Base-by-base conservation (phyloP, 2,329 filamentous ascomycete species). In the Arachnopeziza araneosa region DNA sequence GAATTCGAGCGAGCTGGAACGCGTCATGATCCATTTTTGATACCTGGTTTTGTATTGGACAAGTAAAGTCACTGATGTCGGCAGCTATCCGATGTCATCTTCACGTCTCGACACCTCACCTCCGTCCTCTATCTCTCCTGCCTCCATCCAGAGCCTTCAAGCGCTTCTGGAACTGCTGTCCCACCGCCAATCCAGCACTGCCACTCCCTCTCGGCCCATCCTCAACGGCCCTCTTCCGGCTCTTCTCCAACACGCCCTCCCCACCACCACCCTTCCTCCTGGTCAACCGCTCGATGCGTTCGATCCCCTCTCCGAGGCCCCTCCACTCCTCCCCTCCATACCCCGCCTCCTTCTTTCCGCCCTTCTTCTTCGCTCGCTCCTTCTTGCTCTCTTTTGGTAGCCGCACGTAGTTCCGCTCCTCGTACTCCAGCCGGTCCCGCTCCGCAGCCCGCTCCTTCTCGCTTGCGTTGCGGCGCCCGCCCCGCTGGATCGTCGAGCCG, bases 271-370 rank as follows among this genome's bases (percentile, higher is more conserved):
- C 80, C 73, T 86, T 90, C 71, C 84, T 83, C 74, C 85, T 85
- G 7, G 93, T 97, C 70, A 96, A 78, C 63, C 87, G 82, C 68
- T 92, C 88, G 74, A 97, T 96, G 52, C 93, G 83, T 75, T 96
- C 91, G 56, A 93, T 84, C 8, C 92, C 91, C 72, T 93, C 88
- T 59, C 90, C 91, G 52, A 99, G 78, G 24, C 89, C 87, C 64
- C 88, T 84, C 91, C 92, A 98, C 72, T 98, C 95, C 76, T 98
- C 95, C 56, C 95, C 95, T 63, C 93, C 93, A 76, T 90, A 97
- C 75, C 80, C 86, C 76, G 69, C 77, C 72, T 79, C 75, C 59
- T 70, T 71, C 51, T 72, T 75, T 2, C 73, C 78, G 30, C 78
- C 77, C 72, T 83, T 80, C 73, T 83, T 85, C 73, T 83, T 85